Evolutionary conservation across 2,329 filamentous ascomycete species (phyloP).

Genomic region (Hypomyces rosellus): DNA sequence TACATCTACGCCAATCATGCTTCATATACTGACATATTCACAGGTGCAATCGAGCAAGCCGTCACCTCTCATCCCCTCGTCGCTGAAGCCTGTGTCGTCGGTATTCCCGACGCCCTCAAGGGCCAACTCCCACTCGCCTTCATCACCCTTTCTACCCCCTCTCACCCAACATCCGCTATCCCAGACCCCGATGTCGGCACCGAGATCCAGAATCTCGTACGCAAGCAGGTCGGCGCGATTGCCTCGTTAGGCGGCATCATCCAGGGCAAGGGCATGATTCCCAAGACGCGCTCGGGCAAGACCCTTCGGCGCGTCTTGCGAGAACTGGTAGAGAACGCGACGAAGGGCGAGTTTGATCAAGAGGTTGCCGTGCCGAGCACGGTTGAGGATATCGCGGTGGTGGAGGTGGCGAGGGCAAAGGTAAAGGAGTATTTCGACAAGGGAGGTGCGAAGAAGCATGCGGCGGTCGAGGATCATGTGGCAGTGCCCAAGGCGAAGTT

Average conservation of each 20-base stretch:
- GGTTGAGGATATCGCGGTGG: slow-evolving; percentile 71
- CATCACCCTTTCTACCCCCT: slow-evolving; percentile 48
- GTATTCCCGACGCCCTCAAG: slow-evolving; percentile 79
- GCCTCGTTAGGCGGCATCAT: slow-evolving; percentile 81
- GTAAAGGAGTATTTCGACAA: slow-evolving; percentile 69
- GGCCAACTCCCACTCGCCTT: slow-evolving; percentile 91
- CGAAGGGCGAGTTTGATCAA: slow-evolving; percentile 65
- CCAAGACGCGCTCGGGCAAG: slow-evolving; percentile 89
- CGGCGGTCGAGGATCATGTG: slow-evolving; percentile 33
- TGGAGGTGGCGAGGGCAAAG: slow-evolving; percentile 65
- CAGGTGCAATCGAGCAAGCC: slow-evolving; percentile 84
- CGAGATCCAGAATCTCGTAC: slow-evolving; percentile 69
- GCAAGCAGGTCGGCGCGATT: slow-evolving; percentile 79
- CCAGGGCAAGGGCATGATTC: slow-evolving; percentile 79
- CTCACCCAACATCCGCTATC: slow-evolving; percentile 45
- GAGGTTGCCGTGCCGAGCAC: slow-evolving; percentile 72
- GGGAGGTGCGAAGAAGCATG: slow-evolving; percentile 33
- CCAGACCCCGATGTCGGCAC: slow-evolving; percentile 37
- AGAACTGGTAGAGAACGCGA: slow-evolving; percentile 77
- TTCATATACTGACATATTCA: slow-evolving; percentile 6
- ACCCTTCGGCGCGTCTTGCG: slow-evolving; percentile 75
- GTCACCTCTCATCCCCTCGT: slow-evolving; percentile 74
- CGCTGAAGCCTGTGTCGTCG: slow-evolving; percentile 79
- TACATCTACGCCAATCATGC: not conserved
- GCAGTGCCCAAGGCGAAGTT: slow-evolving; percentile 47